Base-by-base conservation (phyloP, 2,329 filamentous ascomycete species). In the Botrytis fabae region DNA sequence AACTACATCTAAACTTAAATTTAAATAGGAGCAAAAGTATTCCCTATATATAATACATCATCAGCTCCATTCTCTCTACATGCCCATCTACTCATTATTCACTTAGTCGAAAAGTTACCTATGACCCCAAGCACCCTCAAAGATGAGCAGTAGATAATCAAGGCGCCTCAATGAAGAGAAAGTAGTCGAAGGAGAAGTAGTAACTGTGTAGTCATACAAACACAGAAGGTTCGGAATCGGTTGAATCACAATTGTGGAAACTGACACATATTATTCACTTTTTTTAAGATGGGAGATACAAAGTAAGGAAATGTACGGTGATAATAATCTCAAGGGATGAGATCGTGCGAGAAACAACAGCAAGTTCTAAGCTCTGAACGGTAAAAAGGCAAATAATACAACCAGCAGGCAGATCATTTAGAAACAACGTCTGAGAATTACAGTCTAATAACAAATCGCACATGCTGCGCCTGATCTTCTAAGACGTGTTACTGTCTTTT, bases 371-470 rank as follows among this genome's bases (percentile, higher is more conserved):
- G 28, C 18, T 4, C 14, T 0, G n/a, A 18, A 54, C 51, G n/a
- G 14, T 1, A 0, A 18, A 8, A 18, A n/a, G 2, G 5, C 10
- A 51, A 18, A 51, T 0, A 35, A 35, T 4, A 35, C 35, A 35
- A 35, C 35, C 35, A 35, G 35, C 35, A n/a, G n/a, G n/a, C n/a
- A 16, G 4, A 14, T 18, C 2, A 54, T 18, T 1, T n/a, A 16
- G 2, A n/a, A 1, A 2, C 7, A 0, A 25, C 12, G 1, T 54
- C 12, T 28, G 9, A n/a, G 7, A 14, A 2, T 28, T 35, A 2
- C 7, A 22, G 51, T 54, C 25, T 16, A 18, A 54, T 18, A 6
- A 18, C 6, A 18, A 6, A 28, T 54, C 48, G 48, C 10, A 16
- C 12, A 51, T 14, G 28, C 32, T 32, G 32, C 32, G 32, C 32